These are phyloP conservation scores for Penicillium psychrosexuale DNA, from an alignment of 2,329 filamentous ascomycete genomes.

Conservation along the genomic window DNA sequence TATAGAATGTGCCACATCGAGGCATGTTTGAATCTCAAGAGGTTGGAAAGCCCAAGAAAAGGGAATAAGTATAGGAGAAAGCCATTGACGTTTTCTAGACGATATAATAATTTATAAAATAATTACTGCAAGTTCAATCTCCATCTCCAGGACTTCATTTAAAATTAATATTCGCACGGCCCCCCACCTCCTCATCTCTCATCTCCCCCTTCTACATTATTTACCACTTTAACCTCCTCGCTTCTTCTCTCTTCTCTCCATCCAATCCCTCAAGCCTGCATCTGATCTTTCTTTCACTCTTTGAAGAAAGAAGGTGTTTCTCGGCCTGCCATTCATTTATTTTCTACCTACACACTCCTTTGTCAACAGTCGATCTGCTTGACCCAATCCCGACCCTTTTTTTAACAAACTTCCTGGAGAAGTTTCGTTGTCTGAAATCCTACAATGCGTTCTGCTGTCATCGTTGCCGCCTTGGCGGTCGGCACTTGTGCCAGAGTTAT, in stretches of 20 bases:
- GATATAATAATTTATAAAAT: background rate
- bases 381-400: conserved; percentile 9
- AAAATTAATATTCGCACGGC: conserved; percentile 16
- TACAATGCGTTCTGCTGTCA: conserved; percentile 35
- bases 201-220: conserved; percentile 18
- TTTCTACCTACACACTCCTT: conserved; percentile 15
- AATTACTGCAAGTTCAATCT: background rate
- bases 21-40: conserved; percentile 17
- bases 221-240: conserved; percentile 2
- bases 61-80: conserved; percentile 18
- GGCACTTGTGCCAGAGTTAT: conserved; percentile 34
- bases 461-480: conserved; percentile 37
- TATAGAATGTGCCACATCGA: conserved; percentile 20
- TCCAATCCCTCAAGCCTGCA: conserved; percentile 17
- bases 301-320: conserved; percentile 29
- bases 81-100: background rate
- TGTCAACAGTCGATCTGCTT: conserved; percentile 37
- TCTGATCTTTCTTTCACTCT: conserved; percentile 31
- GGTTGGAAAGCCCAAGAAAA: conserved; percentile 15
- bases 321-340: conserved; percentile 36
- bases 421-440: conserved; percentile 34
- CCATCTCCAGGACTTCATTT: background rate
- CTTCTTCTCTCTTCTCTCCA: conserved; percentile 11
- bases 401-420: conserved; percentile 36
- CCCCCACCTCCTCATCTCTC: conserved; percentile 14